Evolutionary conservation across 1,139 yeast species (phyloP), one percentile per base, ranked within the genome.

Genomic region (Candida pseudocylindracea): DNA sequence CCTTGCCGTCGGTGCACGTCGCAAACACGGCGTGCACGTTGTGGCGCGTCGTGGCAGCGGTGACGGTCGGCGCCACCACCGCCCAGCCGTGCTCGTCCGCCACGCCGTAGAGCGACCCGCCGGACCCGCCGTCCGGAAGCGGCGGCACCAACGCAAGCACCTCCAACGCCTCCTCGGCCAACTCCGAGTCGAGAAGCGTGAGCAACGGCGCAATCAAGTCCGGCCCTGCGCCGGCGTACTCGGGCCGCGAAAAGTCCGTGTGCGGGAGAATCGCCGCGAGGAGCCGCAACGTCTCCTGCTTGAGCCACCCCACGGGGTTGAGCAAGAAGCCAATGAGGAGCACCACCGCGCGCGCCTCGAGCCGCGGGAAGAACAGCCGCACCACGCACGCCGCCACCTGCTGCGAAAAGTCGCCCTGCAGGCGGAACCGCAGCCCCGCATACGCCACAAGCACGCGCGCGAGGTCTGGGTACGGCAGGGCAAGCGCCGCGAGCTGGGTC

Each of bases 11-110:
- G 2, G 60, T 58, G 46, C 95, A 85, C 0, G 94, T 80, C 27
- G 85, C 72, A 46, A 80, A 88, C 2, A 88, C 98, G 0, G 96
- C 85, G 50, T 88, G 96, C 2, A 91, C 93, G 46, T 91, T 88
- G 46, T 79, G 80, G 40, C 96, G 59, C 1, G 96, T 80, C 10
- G 76, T 67, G 0, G 92, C 75, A 0, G 95, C 81, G 0, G 92
- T 74, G 28, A 79, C 70, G 0, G 85, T 79, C 0, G 96, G 94
- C 88, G 79, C 76, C 2, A 96, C 93, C 32, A 91, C 72, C 0
- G 95, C 74, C 99, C 99, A 91, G 1, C 99, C 99, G 46, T 74
- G 72, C n/a, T 80, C 93, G 37, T 83, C 94, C 0, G 98, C 98
- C 15, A 85, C 73, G 11, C 98, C 98, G 57, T 83, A 91, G 35